Evolutionary conservation across 306 rosid species (phyloP).

Genomic region (Vigna trinervia): DNA sequence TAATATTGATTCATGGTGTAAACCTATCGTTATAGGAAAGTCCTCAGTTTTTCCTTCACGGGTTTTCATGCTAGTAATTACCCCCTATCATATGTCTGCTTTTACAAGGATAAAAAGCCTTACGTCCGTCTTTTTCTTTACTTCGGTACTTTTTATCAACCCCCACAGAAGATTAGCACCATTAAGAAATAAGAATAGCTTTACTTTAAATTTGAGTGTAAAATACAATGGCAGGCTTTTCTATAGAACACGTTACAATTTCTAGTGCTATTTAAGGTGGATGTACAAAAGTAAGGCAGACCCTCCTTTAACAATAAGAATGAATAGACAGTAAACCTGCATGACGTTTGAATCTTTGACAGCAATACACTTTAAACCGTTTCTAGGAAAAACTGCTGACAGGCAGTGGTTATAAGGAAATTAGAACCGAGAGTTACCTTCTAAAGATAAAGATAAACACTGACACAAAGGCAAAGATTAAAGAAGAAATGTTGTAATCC

Average conservation of each 20-base stretch:
- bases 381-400: not conserved
- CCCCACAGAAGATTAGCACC: not conserved
- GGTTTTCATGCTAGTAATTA: no score
- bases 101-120: no score
- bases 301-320: slow-evolving; percentile 9
- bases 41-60: no score
- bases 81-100: no score
- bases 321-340: slow-evolving; percentile 10
- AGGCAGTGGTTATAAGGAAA: not conserved
- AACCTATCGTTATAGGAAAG: no score
- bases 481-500: slow-evolving; percentile 2
- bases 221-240: slow-evolving; percentile 24
- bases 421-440: not conserved
- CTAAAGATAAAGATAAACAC: slow-evolving; percentile 13
- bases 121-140: no score
- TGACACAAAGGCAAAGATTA: not conserved
- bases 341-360: slow-evolving; percentile 4
- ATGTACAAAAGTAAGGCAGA: not conserved
- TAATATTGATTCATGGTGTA: no score
- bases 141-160: not conserved
- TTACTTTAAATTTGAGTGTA: slow-evolving; percentile 4
- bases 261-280: slow-evolving; percentile 17
- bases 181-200: slow-evolving; percentile 1
- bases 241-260: not conserved
- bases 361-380: not conserved